These are phyloP conservation scores for Curvularia lunata DNA, from an alignment of 2,329 filamentous ascomycete species.

Conservation along the genomic window DNA sequence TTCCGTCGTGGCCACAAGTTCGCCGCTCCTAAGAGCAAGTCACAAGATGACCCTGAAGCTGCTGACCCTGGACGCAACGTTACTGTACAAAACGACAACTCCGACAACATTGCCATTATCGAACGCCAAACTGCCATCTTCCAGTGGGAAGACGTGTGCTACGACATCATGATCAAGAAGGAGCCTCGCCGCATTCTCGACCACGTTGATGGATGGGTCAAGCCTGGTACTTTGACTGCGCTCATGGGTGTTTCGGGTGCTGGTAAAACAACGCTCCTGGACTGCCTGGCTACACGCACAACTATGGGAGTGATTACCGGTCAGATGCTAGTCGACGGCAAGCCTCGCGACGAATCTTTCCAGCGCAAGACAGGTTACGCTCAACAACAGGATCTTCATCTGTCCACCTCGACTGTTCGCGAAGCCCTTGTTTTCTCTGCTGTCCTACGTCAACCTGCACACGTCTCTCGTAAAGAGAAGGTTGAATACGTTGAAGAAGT, in stretches of 20 bases:
- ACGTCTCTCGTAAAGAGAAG: conserved; percentile 77
- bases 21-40: conserved; percentile 54
- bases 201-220: conserved; percentile 90
- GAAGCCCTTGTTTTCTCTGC: conserved; percentile 89
- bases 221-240: conserved; percentile 83
- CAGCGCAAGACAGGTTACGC: conserved; percentile 86
- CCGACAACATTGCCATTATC: conserved; percentile 55
- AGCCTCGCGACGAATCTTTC: conserved; percentile 77
- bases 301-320: conserved; percentile 89
- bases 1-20: conserved; percentile 58
- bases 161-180: conserved; percentile 78
- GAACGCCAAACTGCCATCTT: conserved; percentile 76
- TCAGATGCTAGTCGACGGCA: conserved; percentile 83
- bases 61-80: conserved; percentile 39
- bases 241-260: conserved; percentile 92
- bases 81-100: conserved; percentile 46
- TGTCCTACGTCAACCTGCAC: conserved; percentile 79
- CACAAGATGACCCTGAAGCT: conserved; percentile 51
- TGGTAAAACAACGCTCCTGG: conserved; percentile 91
- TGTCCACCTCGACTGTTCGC: conserved; percentile 82
- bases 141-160: conserved; percentile 85
- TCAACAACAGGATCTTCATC: conserved; percentile 89
- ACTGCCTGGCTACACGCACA: conserved; percentile 82
- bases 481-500: conserved; percentile 87
- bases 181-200: conserved; percentile 79